Conservation (phyloP, 495 filamentous ascomycete species). For the Podospora conica region DNA sequence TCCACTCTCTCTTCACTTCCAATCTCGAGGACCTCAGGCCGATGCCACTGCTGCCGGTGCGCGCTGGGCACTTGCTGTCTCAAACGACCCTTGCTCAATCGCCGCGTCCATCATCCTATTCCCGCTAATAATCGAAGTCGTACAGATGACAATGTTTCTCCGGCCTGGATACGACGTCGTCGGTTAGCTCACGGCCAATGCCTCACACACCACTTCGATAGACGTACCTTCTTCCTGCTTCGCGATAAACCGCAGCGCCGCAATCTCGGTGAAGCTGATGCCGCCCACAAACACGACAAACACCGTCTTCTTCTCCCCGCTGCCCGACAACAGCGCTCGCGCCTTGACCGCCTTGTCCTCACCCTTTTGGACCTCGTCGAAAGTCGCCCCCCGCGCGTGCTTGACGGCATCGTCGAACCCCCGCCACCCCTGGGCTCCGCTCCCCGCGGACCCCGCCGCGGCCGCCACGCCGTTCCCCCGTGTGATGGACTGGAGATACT, state of each 20-base stretch:
- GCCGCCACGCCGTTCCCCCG: constrained; percentile 47
- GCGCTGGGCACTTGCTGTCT: constrained; percentile 26
- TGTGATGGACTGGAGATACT: constrained; percentile 64
- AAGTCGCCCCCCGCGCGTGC: constrained; percentile 75
- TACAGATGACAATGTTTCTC: constrained; percentile 83
- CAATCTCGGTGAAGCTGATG: constrained; percentile 92
- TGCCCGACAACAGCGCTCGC: constrained; percentile 71
- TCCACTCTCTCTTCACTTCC: too few species aligned
- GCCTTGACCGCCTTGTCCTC: constrained; percentile 90
- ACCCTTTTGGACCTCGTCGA: constrained; percentile 88
- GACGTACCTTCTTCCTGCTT: constrained; percentile 70
- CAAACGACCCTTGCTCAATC: constrained; percentile 67
- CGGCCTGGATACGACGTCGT: constrained; percentile 33
- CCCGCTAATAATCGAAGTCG: constrained; percentile 86
- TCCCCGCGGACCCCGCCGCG: constrained; percentile 42
- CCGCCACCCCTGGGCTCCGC: constrained; percentile 74
- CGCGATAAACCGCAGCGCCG: constrained; percentile 85
- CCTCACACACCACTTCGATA: neutral
- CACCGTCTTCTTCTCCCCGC: constrained; percentile 70
- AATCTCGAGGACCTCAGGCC: too few species aligned
- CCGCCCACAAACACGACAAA: constrained; percentile 94
- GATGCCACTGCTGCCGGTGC: neutral
- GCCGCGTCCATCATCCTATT: constrained; percentile 84
- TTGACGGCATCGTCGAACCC: constrained; percentile 87
- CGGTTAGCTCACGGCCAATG: neutral